Base-by-base conservation (phyloP, 2,329 filamentous ascomycete species). In the Cordyceps cateniannulata region DNA sequence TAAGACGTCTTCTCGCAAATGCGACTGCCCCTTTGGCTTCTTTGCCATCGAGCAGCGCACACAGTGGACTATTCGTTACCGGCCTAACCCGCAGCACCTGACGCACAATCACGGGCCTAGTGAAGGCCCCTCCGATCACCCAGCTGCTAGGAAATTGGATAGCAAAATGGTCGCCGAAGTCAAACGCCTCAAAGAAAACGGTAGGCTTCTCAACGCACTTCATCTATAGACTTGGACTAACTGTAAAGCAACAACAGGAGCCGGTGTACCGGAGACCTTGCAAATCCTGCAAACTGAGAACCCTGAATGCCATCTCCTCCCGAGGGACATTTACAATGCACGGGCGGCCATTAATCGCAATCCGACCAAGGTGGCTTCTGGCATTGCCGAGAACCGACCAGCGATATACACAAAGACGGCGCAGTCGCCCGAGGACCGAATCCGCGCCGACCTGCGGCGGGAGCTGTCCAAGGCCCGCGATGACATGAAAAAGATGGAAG, bases 21-120 rank as follows among this genome's bases (percentile, higher is more conserved):
- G 85, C 66, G 85, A 87, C 66, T 88, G 85, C 64, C 83, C 84
- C 32, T 88, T 88, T 69, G 85, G 85, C n/a, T 87, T 88, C 70
- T 88, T 87, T 65, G 85, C 85, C 60, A 85, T 88, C 44, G 85
- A 88, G 70, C 84, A 87, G 67, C 78, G 85, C 62, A 86, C 84
- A 0, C 84, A 87, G 65, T 88, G 85, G 85, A 84, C 84, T 0
- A 81, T 88, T 62, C 79, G 85, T 57, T 87, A 87, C 67, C 81
- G 85, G 5, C 85, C 85, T 2, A 81, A 87, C 63, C 71, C 77
- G 6, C 68, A 76, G 56, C 85, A 87, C 67, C 73, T 87, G 45
- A 72, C 77, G 60, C 85, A 88, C 70, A 88, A 88, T 66, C 85
- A 88, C 66, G 82, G 82, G 0, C 85, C 85, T 1, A 88, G 85